These are phyloP conservation scores for Dictyostelium purpureum DNA, from an alignment of 78 protist species.

Conservation along the genomic window DNA sequence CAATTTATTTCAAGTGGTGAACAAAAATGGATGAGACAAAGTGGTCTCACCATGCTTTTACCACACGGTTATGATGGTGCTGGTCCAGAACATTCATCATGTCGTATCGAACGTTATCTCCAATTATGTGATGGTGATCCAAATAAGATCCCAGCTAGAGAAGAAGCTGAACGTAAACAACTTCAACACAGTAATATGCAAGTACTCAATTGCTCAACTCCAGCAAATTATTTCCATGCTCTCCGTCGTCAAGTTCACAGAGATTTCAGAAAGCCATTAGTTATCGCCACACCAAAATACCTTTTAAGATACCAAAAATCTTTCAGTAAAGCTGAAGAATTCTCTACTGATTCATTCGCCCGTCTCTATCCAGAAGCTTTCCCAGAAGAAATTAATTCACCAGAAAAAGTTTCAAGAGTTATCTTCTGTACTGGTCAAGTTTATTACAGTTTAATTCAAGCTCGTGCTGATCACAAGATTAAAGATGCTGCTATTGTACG, in stretches of 20 bases:
- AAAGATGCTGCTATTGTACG: slow-evolving; percentile 91
- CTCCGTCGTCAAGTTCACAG: slow-evolving; percentile 96
- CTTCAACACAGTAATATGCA: slow-evolving; percentile 79
- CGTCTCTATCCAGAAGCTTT: slow-evolving; percentile 66
- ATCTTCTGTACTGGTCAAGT: slow-evolving; percentile 95
- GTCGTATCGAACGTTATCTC: slow-evolving; percentile 95
- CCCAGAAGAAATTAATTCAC: slow-evolving; percentile 46
- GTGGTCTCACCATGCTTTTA: slow-evolving; percentile 90
- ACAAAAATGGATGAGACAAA: slow-evolving; percentile 93
- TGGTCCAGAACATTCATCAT: slow-evolving; percentile 98
- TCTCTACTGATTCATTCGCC: slow-evolving; percentile 65
- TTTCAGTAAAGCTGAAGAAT: slow-evolving; percentile 49
- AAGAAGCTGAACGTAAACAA: slow-evolving; percentile 57
- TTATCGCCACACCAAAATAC: slow-evolving; percentile 92
- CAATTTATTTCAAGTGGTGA: slow-evolving; percentile 95
- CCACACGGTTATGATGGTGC: slow-evolving; percentile 98
- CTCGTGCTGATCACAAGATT: slow-evolving; percentile 64
- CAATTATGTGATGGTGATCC: slow-evolving; percentile 81
- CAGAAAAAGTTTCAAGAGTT: slow-evolving; percentile 85
- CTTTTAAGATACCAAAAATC: slow-evolving; percentile 83
- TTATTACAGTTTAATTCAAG: slow-evolving; percentile 80
- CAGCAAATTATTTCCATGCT: slow-evolving; percentile 98
- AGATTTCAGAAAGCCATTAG: slow-evolving; percentile 97
- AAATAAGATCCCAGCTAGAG: slow-evolving; percentile 32
- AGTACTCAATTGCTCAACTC: slow-evolving; percentile 93